These are phyloP conservation scores for Primulina eburnea DNA, from an alignment of 257 asterid species.

Conservation along the genomic window DNA sequence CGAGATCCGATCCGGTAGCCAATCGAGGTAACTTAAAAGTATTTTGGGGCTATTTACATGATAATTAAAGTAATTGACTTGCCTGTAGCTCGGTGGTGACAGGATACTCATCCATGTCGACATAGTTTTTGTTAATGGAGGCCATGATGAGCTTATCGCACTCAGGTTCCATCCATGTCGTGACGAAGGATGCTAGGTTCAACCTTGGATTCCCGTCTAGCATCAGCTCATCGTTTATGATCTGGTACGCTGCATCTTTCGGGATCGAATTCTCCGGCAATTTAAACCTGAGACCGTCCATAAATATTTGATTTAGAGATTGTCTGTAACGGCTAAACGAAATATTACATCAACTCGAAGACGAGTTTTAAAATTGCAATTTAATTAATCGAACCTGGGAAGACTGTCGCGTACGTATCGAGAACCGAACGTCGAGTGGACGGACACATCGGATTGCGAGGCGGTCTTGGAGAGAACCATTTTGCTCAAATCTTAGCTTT, in stretches of 20 bases:
- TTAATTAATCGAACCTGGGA: constrained; percentile 42
- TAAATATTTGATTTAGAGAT: no score
- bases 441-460: constrained; percentile 53
- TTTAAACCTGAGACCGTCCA: constrained; percentile 44
- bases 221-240: constrained; percentile 93
- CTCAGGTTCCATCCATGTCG: constrained; percentile 98
- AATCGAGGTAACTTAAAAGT: no score
- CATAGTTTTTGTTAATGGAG: constrained; percentile 73
- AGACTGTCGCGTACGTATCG: constrained; percentile 68
- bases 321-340: no score
- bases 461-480: constrained; percentile 75
- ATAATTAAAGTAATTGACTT: constrained; percentile 4
- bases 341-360: no score
- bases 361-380: no score
- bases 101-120: constrained; percentile 96
- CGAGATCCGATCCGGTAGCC: no score
- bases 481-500: no score
- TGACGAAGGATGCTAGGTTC: constrained; percentile 84
- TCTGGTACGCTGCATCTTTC: constrained; percentile 91
- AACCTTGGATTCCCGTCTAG: constrained; percentile 92
- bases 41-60: no score
- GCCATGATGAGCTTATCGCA: constrained; percentile 84
- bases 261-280: constrained; percentile 85
- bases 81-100: constrained; percentile 94
- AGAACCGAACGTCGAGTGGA: constrained; percentile 84